Conservation (phyloP, 768 basidiomycete species). For the Coprinellus aureogranulatus region DNA sequence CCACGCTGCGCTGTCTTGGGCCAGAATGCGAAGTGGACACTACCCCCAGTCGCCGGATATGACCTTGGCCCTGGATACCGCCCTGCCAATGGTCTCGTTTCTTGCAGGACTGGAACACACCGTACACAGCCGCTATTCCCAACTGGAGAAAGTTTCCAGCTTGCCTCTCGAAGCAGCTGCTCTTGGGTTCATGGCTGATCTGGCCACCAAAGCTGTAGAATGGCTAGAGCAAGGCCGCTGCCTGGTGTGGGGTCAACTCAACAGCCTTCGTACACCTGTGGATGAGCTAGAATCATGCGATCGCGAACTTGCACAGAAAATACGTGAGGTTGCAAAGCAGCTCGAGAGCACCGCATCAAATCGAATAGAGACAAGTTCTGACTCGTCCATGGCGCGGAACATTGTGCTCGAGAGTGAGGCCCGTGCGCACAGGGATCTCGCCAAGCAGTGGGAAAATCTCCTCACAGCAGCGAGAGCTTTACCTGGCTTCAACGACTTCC, state of each 20-base stretch:
- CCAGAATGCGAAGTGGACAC: background rate
- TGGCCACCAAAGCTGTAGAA: conserved; percentile 27
- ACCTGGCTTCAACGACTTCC: conserved; percentile 20
- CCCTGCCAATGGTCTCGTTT: background rate
- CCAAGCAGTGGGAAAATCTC: conserved; percentile 16
- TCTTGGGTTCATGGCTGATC: conserved; percentile 19
- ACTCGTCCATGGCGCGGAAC: background rate
- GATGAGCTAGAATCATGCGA: conserved; percentile 15
- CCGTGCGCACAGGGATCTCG: conserved; percentile 12
- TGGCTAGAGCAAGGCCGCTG: conserved; percentile 31
- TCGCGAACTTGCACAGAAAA: conserved; percentile 11
- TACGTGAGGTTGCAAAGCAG: conserved; percentile 12
- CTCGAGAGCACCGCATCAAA: conserved; percentile 11
- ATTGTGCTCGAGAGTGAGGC: conserved; percentile 15
- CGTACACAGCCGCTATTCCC: background rate
- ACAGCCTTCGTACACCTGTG: conserved; percentile 21
- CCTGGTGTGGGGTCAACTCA: conserved; percentile 26
- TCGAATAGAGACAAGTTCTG: background rate
- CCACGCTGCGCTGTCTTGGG: conserved; percentile 6
- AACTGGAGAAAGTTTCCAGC: background rate
- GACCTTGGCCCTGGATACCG: background rate
- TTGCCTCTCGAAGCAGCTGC: conserved; percentile 17
- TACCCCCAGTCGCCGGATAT: background rate
- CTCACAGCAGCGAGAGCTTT: conserved; percentile 10
- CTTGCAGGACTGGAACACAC: conserved; percentile 8